Evolutionary conservation across 108 stramenopile genomes (phyloP).

Genomic region (Fragilaria radians): DNA sequence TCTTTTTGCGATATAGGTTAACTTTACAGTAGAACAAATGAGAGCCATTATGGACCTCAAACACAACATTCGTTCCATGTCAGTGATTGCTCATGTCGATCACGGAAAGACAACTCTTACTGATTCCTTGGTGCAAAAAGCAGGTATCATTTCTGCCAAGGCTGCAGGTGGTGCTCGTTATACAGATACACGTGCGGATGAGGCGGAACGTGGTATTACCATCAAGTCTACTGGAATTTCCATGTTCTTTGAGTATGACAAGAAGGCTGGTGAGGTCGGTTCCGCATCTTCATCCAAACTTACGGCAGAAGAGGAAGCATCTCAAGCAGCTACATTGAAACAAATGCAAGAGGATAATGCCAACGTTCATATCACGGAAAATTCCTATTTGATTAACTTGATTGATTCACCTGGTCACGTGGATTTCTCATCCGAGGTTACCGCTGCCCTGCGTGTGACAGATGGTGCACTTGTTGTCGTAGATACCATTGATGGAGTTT

Average conservation of each 20-base stretch:
- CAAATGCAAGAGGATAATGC: conserved; percentile 59
- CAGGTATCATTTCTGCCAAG: conserved; percentile 99
- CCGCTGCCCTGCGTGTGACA: conserved; percentile 99
- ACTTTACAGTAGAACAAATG: conserved; percentile 99
- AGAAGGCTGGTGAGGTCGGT: conserved; percentile 81
- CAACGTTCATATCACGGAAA: conserved; percentile 90
- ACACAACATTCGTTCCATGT: conserved; percentile 99
- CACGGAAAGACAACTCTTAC: conserved; percentile 99
- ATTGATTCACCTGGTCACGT: conserved; percentile 99
- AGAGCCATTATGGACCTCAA: conserved; percentile 99
- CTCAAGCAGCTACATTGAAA: conserved; percentile 34
- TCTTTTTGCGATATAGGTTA: conserved; percentile 66
- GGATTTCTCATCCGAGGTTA: conserved; percentile 99
- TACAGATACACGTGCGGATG: conserved; percentile 99
- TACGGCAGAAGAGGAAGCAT: conserved; percentile 64
- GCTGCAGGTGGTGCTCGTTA: conserved; percentile 98
- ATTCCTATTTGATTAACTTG: conserved; percentile 98
- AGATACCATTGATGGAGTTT: conserved; percentile 99
- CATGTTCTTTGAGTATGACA: conserved; percentile 99
- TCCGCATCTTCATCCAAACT: conserved; percentile 20
- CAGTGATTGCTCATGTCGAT: conserved; percentile 99
- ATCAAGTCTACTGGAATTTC: conserved; percentile 99
- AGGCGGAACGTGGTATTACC: conserved; percentile 99
- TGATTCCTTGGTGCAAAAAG: conserved; percentile 99
- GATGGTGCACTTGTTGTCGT: conserved; percentile 99